Conservation (phyloP, 164 flowering plant genomes). For the Tetrastigma voinierianum region DNA sequence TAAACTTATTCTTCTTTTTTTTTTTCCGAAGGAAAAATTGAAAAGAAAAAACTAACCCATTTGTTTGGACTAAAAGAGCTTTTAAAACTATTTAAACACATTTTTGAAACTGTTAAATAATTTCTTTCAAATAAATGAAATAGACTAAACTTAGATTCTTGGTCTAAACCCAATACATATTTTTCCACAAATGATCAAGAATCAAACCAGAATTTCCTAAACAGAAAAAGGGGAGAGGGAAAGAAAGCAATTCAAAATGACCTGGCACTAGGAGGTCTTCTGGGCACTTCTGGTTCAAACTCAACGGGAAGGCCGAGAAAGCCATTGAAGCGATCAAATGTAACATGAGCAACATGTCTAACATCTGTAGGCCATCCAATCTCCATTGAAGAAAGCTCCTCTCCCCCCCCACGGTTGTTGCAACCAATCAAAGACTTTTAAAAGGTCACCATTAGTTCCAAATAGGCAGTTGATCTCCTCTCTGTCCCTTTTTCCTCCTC, state of each 20-base stretch:
- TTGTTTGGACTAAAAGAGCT: too few relatives aligned
- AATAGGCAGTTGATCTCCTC: constrained; percentile 36
- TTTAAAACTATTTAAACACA: too few relatives aligned
- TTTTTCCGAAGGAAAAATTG: too few relatives aligned
- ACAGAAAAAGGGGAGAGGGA: background rate
- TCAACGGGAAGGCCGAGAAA: constrained; percentile 77
- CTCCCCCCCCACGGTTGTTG: constrained; percentile 12
- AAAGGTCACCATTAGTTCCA: constrained; percentile 40
- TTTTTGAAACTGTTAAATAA: too few relatives aligned
- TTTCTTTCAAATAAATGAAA: too few relatives aligned
- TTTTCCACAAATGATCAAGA: too few relatives aligned
- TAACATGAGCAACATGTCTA: constrained; percentile 75
- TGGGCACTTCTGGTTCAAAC: constrained; percentile 68
- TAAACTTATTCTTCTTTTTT: too few relatives aligned
- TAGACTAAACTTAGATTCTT: too few relatives aligned
- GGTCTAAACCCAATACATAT: too few relatives aligned
- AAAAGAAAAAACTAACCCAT: too few relatives aligned
- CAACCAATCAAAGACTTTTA: constrained; percentile 53
- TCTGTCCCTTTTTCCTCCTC: constrained; percentile 17
- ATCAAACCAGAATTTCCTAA: background rate
- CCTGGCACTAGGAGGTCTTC: constrained; percentile 74
- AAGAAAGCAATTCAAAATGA: constrained; percentile 7
- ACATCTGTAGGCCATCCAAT: constrained; percentile 71
- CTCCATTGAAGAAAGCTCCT: constrained; percentile 50
- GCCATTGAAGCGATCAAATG: constrained; percentile 76